A percentile compares a stretch with the other conserved stretches of the same genome.
phyloP scores from a whole-genome alignment of 1,139 yeast genomes.

The Tardiomyces depauwii region DNA sequence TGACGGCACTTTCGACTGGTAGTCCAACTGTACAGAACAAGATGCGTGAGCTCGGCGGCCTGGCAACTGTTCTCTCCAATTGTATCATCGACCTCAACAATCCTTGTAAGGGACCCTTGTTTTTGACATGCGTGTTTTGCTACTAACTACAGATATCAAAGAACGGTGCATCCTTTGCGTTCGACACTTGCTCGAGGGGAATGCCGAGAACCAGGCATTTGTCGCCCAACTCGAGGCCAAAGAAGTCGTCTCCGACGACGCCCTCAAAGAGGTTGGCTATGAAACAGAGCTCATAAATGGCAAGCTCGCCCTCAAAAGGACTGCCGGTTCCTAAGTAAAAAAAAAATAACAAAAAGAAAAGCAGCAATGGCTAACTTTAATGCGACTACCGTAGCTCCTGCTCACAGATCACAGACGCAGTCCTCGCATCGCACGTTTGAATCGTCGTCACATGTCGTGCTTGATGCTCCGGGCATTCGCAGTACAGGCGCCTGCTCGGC shows the following conservation, averaged over 20 bases:
- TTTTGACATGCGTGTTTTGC: not conserved
- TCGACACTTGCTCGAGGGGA: conserved; percentile 52
- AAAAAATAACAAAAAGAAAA: conserved; percentile 1
- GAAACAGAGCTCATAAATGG: conserved; percentile 50
- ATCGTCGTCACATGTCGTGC: conserved; percentile 12
- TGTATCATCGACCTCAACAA: conserved; percentile 82
- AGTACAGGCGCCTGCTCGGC: conserved; percentile 46
- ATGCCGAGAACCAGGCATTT: conserved; percentile 58
- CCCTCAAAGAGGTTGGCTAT: conserved; percentile 44
- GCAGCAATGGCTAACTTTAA: not conserved
- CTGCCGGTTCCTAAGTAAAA: not conserved
- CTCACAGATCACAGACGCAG: conserved; percentile 14
- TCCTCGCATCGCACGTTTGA: conserved; percentile 11
- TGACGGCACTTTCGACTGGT: conserved; percentile 31
- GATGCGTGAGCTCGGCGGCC: conserved; percentile 54
- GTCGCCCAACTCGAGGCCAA: conserved; percentile 56
- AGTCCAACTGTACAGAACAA: conserved; percentile 52
- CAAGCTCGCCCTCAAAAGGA: conserved; percentile 31
- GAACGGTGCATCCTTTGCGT: conserved; percentile 78
- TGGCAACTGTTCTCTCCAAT: conserved; percentile 62
- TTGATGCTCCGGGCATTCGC: conserved; percentile 34
- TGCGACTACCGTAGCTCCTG: not conserved
- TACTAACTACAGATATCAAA: conserved; percentile 34
- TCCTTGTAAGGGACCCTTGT: conserved; percentile 31
- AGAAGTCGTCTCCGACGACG: conserved; percentile 38